A percentile compares a stretch with the other conserved stretches of the same genome.
phyloP scores from a whole-genome alignment of 495 filamentous ascomycete species.

The Neurospora africana region DNA sequence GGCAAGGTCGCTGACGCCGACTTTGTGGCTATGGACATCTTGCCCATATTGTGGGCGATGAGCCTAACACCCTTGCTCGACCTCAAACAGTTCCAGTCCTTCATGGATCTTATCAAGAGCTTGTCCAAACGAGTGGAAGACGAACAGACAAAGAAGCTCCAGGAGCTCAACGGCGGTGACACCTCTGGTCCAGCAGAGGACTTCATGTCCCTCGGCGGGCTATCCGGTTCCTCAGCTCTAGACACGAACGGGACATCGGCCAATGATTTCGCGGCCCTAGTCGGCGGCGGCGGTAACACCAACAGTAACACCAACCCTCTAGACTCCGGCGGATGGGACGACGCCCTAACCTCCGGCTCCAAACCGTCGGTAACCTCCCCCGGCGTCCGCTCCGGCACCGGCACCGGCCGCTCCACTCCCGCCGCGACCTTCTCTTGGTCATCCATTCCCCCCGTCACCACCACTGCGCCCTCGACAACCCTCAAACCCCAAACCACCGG shows the following conservation, averaged over 20 bases:
- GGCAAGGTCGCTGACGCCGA: constrained; percentile 76
- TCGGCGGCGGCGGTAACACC: constrained; percentile 49
- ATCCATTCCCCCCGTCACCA: constrained; percentile 30
- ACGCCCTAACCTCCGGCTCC: constrained; percentile 10
- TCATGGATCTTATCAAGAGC: constrained; percentile 76
- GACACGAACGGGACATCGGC: constrained; percentile 44
- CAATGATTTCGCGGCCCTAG: constrained; percentile 75
- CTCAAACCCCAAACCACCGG: constrained; percentile 20
- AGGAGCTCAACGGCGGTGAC: constrained; percentile 55
- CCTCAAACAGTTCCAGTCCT: constrained; percentile 74
- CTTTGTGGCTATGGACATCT: constrained; percentile 84
- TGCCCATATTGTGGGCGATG: constrained; percentile 87
- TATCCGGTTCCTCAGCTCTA: constrained; percentile 35
- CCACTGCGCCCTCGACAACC: constrained; percentile 14
- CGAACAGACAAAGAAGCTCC: constrained; percentile 78
- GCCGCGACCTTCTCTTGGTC: constrained; percentile 52
- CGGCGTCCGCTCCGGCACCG: constrained; percentile 1
- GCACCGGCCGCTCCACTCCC: constrained; percentile 17
- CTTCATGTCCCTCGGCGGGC: constrained; percentile 48
- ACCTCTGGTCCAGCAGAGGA: constrained; percentile 36
- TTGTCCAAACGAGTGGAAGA: constrained; percentile 72
- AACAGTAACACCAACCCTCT: constrained; percentile 20
- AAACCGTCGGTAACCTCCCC: constrained; percentile 18
- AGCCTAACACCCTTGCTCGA: constrained; percentile 81
- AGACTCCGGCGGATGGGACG: constrained; percentile 32